Evolutionary conservation across 441 rosid genomes (phyloP), one percentile per base, ranked within the genome.

Genomic region (Isatis lusitanica): DNA sequence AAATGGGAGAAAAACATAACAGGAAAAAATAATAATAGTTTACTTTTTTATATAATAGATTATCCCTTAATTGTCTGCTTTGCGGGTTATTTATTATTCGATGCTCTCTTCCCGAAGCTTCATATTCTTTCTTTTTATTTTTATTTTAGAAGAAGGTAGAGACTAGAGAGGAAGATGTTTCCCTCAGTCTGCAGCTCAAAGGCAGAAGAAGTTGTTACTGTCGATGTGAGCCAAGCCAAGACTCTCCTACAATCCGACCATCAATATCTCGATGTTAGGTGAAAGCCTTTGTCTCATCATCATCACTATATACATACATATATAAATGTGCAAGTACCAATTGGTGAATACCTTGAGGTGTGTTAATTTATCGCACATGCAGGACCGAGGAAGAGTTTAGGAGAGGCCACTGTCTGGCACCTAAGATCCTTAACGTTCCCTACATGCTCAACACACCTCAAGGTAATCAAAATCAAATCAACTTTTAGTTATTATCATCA

Each of bases 351-450:
- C 24, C 24, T 21, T 21, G 24, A 21, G 24, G 24, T 21, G 24
- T 10, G 26, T 9, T 65, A 51, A 11, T 51, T 40, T n/a, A 48
- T 48, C 65, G 40, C 24, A 51, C 51, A 42, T 66, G 68, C 74
- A 93, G 97, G 87, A 93, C 94, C 0, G 82, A 55, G 63, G 96
- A 87, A 67, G 98, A 93, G 76, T 89, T 71, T 83, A 79, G 73
- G 77, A 83, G 82, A 78, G 97, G 93, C 26, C 91, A 89, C 74
- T 91, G 85, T 21, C 64, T 70, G 56, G 81, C 81, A 18, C 75
- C 78, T 30, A 82, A 86, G 77, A 80, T 86, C 73, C 28, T 83
- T 61, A 91, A 91, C 78, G 81, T 89, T 59, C 98, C 98, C 44
- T 88, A 87, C 85, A 68, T 91, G 90, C 68, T 88, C 77, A 83